Conservation (phyloP, 257 asterid species). For the Lithospermum erythrorhizon region DNA sequence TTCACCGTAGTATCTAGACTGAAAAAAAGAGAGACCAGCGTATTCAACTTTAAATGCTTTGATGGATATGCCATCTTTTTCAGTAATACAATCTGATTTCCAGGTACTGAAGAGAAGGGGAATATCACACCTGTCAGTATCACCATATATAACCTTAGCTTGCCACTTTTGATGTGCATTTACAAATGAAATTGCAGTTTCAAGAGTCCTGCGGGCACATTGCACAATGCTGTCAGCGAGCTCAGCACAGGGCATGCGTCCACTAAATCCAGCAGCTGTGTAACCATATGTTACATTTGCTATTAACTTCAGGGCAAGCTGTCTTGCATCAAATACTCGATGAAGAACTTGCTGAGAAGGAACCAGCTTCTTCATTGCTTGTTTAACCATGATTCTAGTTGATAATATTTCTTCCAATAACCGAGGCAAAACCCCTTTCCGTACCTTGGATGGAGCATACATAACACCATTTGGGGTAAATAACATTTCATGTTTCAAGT, state of each 20-base stretch:
- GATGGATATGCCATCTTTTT: not conserved
- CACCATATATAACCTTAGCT: constrained; percentile 87
- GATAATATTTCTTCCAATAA: constrained; percentile 86
- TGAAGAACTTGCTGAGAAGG: constrained; percentile 67
- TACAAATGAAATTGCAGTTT: constrained; percentile 73
- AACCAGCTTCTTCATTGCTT: constrained; percentile 76
- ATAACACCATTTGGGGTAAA: constrained; percentile 84
- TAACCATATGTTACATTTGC: constrained; percentile 96
- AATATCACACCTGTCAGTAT: constrained; percentile 68
- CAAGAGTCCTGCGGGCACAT: constrained; percentile 92
- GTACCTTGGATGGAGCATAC: constrained; percentile 65
- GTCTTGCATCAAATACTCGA: constrained; percentile 85
- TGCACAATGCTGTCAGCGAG: constrained; percentile 98
- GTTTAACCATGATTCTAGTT: constrained; percentile 93
- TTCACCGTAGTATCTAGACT: not conserved
- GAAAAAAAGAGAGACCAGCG: not conserved
- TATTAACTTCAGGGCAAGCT: constrained; percentile 93
- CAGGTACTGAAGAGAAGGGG: not conserved
- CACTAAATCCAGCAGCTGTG: constrained; percentile 99
- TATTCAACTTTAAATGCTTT: not conserved
- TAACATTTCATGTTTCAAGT: constrained; percentile 47
- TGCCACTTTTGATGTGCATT: constrained; percentile 70
- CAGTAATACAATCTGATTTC: not conserved
- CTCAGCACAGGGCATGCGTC: constrained; percentile 99
- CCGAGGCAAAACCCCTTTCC: constrained; percentile 82